These are phyloP conservation scores for Thalassiosira mediterranea DNA, from an alignment of 352 stramenopile species.

Conservation along the genomic window DNA sequence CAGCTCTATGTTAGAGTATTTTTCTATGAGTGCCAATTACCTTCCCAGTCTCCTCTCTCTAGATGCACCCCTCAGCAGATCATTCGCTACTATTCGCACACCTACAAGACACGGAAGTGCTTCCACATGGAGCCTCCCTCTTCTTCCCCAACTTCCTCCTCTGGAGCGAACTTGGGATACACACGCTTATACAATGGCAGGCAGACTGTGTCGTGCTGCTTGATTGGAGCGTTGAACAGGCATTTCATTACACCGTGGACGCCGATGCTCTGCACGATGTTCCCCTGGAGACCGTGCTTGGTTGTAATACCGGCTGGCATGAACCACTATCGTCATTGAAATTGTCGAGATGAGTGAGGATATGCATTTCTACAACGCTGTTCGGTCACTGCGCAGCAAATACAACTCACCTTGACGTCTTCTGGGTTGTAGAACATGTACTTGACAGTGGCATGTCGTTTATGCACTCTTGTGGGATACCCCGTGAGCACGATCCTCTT, in stretches of 20 bases:
- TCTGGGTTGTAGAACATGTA: slow-evolving; percentile 99
- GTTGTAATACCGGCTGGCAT: slow-evolving; percentile 96
- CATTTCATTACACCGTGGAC: slow-evolving; percentile 99
- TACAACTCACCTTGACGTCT: slow-evolving; percentile 86
- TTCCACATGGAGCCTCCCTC: background rate
- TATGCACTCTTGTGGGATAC: slow-evolving; percentile 98
- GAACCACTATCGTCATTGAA: slow-evolving; percentile 97
- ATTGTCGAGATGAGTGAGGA: too few relatives aligned
- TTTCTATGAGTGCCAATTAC: too few relatives aligned
- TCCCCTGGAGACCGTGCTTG: slow-evolving; percentile 96
- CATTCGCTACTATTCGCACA: too few relatives aligned
- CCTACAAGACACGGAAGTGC: background rate
- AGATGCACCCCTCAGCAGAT: too few relatives aligned
- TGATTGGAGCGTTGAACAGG: slow-evolving; percentile 98
- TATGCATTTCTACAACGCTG: too few relatives aligned
- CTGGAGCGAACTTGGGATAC: slow-evolving; percentile 92
- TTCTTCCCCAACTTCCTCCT: background rate
- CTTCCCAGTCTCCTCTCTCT: too few relatives aligned
- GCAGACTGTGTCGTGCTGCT: slow-evolving; percentile 99
- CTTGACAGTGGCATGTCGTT: slow-evolving; percentile 96
- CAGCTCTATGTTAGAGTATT: too few relatives aligned
- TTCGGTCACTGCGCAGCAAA: too few relatives aligned
- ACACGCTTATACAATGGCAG: slow-evolving; percentile 99
- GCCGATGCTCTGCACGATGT: slow-evolving; percentile 97
- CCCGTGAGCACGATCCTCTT: slow-evolving; percentile 98